Percentiles rank a stretch among this genome's conserved stretches.
Evolutionary conservation across 768 basidiomycete genomes (phyloP).

Genomic region (Rhodotorula sphaerocarpa): DNA sequence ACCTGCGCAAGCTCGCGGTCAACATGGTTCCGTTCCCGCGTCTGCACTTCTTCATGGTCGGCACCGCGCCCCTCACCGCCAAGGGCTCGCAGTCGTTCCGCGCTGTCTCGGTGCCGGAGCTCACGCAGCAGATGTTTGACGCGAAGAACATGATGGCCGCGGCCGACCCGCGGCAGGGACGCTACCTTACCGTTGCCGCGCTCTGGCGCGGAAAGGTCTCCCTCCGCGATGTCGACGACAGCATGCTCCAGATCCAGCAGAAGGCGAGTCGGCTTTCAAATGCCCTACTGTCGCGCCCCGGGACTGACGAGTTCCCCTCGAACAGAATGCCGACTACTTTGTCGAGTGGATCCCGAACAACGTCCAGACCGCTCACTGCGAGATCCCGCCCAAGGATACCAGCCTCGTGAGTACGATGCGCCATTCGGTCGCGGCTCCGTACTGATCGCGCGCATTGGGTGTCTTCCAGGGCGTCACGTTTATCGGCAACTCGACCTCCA

Average conservation of each 20-base stretch:
- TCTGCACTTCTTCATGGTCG: conserved; percentile 99
- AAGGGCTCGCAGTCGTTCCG: conserved; percentile 69
- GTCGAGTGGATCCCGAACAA: conserved; percentile 99
- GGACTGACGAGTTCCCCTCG: neutral
- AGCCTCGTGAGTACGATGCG: conserved; percentile 5
- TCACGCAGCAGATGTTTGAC: conserved; percentile 99
- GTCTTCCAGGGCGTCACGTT: conserved; percentile 83
- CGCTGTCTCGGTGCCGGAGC: conserved; percentile 90
- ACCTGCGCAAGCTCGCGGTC: conserved; percentile 93
- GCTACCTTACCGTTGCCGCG: conserved; percentile 94
- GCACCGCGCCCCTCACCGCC: conserved; percentile 66
- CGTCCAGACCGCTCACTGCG: conserved; percentile 93
- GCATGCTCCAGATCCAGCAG: conserved; percentile 82
- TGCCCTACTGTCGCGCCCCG: neutral
- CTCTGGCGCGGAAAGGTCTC: conserved; percentile 98
- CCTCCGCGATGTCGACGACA: conserved; percentile 99
- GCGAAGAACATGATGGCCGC: conserved; percentile 99
- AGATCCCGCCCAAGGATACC: conserved; percentile 80
- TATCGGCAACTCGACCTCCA: conserved; percentile 92
- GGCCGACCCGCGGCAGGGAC: conserved; percentile 89
- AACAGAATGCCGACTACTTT: conserved; percentile 79
- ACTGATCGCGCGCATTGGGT: too few relatives aligned
- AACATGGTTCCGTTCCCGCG: conserved; percentile 76
- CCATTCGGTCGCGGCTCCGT: neutral
- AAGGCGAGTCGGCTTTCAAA: conserved; percentile 95